Evolutionary conservation across 2,329 filamentous ascomycete genomes (phyloP).

Genomic region (Botrytis pseudocinerea): DNA sequence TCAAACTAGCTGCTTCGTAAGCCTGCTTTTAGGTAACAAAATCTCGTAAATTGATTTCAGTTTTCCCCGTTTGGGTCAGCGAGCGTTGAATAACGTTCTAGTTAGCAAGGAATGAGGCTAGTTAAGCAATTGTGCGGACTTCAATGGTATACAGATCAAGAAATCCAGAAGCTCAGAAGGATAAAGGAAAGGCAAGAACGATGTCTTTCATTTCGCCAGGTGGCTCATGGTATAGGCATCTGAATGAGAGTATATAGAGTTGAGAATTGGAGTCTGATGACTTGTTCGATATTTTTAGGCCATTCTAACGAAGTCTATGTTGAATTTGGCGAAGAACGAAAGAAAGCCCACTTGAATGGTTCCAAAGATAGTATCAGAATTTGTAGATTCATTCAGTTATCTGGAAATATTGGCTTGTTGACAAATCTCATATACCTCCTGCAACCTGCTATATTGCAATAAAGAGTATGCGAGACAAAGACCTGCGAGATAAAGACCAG

Average conservation of each 20-base stretch:
- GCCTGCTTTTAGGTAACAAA: not conserved
- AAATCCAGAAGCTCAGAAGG: too few species aligned
- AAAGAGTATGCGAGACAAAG: not conserved
- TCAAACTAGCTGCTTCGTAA: not conserved
- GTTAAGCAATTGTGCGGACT: too few species aligned
- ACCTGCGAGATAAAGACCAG: not conserved
- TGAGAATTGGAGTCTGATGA: not conserved
- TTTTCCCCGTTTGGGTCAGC: fast-evolving
- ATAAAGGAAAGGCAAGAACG: too few species aligned
- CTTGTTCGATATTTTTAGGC: not conserved
- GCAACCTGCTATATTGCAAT: not conserved
- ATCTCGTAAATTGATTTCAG: not conserved
- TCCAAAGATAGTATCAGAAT: not conserved
- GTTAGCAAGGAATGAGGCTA: not conserved
- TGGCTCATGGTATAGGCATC: not conserved
- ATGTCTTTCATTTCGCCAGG: not conserved
- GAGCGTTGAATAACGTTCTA: not conserved
- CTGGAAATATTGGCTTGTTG: not conserved
- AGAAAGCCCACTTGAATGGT: not conserved
- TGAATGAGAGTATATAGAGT: not conserved
- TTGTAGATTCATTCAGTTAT: not conserved
- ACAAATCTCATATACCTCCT: not conserved
- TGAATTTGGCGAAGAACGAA: not conserved
- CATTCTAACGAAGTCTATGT: not conserved
- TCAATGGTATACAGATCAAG: too few species aligned